Evolutionary conservation across 768 basidiomycete genomes (phyloP).

Genomic region (Cyclocybe cylindracea): DNA sequence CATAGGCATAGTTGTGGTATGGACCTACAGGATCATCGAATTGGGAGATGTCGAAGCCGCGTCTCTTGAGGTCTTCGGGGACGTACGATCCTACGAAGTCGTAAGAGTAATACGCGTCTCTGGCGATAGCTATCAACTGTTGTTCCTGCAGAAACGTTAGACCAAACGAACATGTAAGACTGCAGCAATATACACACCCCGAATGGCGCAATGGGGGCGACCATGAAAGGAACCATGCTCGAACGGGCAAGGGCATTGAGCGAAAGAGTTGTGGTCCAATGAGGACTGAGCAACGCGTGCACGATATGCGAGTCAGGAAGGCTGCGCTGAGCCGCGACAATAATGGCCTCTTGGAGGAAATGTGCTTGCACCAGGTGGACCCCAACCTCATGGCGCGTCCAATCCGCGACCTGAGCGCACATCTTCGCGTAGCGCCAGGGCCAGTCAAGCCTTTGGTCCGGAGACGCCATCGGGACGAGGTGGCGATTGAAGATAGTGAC

Average conservation of each 20-base stretch:
- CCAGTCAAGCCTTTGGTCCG: conserved; percentile 24
- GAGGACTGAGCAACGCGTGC: conserved; percentile 25
- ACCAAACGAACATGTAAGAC: background rate
- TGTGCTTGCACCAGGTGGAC: conserved; percentile 30
- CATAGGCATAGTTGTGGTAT: conserved; percentile 31
- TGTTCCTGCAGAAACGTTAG: conserved; percentile 16
- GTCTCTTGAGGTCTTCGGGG: conserved; percentile 26
- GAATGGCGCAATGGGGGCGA: conserved; percentile 3
- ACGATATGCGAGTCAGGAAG: conserved; percentile 22
- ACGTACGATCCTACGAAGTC: conserved; percentile 26
- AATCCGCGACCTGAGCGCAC: conserved; percentile 28
- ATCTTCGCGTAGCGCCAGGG: conserved; percentile 35
- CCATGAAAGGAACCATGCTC: conserved; percentile 25
- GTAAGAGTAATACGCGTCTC: conserved; percentile 20
- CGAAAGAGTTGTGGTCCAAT: conserved; percentile 30
- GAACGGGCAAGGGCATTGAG: conserved; percentile 25
- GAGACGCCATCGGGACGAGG: conserved; percentile 7
- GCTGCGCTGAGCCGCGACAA: conserved; percentile 29
- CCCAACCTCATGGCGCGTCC: conserved; percentile 27
- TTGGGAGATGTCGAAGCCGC: conserved; percentile 27
- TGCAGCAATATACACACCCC: too few relatives aligned
- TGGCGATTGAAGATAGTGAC: conserved; percentile 31
- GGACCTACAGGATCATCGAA: conserved; percentile 16
- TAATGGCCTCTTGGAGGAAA: conserved; percentile 29
- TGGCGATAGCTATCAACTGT: conserved; percentile 18